Evolutionary conservation across 1,284 basidiomycete species (phyloP), one percentile per base, ranked within the genome.

Genomic region (Puccinia brachypodii): DNA sequence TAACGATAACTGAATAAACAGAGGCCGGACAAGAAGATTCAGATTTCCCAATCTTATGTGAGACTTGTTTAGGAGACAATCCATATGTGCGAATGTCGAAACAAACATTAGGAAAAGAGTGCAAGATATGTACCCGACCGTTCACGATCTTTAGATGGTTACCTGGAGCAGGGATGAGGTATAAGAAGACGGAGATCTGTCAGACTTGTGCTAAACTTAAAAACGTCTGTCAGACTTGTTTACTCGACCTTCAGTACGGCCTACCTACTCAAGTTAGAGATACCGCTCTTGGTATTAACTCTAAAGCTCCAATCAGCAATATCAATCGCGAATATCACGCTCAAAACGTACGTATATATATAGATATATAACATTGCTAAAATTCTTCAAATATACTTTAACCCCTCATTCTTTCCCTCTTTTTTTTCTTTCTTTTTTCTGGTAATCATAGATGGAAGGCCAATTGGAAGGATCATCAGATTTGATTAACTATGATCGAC

Each of bases 201-300:
- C 95, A 97, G 86, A 98, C 97, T 0, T 99, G 97, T 85, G 94
- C 96, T 53, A 99, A 98, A 89, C 92, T 98, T 85, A 98, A 98
- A 89, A 98, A 99, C 85, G 94, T 97, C 60, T 99, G 97, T 88
- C 97, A 99, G 88, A 98, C 96, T 0, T 99, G 97, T 87, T 89
- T 99, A 38, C 89, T 99, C 47, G 97, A 99, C 86, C 90, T 88
- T 22, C 95, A 98, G 87, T 99, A 95, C 85, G 94, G 94, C 22
- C 88, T 99, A 66, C 97, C 97, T 0, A 96, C 95, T 0, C 97
- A 99, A 89, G 96, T 99, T 19, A 90, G 97, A 82, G 97, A 99
- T 87, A 96, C 96, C 0, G 97, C 97, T 8, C 88, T 99, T 66
- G 94, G 92, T 13, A 86, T 94, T 60, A 91, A 94, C 87, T 93